phyloP scores from a whole-genome alignment of 2,329 filamentous ascomycete species.

The Rutstroemia sp. region DNA sequence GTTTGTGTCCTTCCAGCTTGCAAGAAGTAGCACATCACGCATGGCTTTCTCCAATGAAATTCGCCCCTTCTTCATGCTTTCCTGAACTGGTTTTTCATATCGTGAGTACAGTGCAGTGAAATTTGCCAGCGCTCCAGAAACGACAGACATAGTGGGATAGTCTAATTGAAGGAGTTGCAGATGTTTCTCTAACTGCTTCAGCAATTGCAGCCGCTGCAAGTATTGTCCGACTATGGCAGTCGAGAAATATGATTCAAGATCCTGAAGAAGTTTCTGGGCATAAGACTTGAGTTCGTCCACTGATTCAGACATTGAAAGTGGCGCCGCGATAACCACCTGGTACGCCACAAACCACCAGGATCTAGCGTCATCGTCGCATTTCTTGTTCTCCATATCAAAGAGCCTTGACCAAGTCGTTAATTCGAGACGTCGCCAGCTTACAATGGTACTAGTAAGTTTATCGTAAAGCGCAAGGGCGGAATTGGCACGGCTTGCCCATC shows the following conservation, averaged over 20 bases:
- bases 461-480: constrained; percentile 66
- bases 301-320: constrained; percentile 56
- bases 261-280: constrained; percentile 61
- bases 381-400: constrained; percentile 74
- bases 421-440: constrained; percentile 86
- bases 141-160: constrained; percentile 46
- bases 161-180: constrained; percentile 54
- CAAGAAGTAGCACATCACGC: constrained; percentile 85
- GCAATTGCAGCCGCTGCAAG: constrained; percentile 60
- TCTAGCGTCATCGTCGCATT: constrained; percentile 68
- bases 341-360: constrained; percentile 98
- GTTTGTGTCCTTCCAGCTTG: constrained; percentile 98
- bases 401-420: constrained; percentile 86
- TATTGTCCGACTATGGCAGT: constrained; percentile 79
- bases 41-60: constrained; percentile 79
- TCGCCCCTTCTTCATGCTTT: constrained; percentile 61
- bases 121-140: constrained; percentile 63
- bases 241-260: constrained; percentile 71
- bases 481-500: constrained; percentile 76
- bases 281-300: constrained; percentile 55
- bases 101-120: constrained; percentile 70
- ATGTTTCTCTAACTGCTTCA: constrained; percentile 59
- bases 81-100: constrained; percentile 59
- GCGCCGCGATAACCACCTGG: constrained; percentile 74
- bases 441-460: constrained; percentile 69